Conservation (phyloP, 768 basidiomycete genomes). For the Mycena haematopus region DNA sequence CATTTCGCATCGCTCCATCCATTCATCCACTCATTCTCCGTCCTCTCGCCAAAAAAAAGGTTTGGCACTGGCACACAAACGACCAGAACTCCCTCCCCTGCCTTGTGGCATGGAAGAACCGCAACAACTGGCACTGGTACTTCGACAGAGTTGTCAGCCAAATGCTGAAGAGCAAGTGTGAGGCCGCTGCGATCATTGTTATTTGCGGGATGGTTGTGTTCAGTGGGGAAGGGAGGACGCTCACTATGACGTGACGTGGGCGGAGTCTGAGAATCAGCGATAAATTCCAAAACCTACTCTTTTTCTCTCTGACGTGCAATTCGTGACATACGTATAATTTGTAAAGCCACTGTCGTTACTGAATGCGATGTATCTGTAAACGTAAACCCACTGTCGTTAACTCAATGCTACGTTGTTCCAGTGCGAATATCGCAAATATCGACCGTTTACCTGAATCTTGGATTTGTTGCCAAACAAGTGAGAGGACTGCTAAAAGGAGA, state of each 20-base stretch:
- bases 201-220: neutral
- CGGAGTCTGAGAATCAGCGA: too few species aligned
- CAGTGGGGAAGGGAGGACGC: neutral
- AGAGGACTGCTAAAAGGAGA: too few species aligned
- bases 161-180: neutral
- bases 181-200: neutral
- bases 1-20: too few species aligned
- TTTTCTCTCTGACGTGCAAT: too few species aligned
- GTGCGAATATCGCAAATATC: neutral
- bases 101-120: conserved; percentile 1
- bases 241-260: neutral
- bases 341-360: too few species aligned
- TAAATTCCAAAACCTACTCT: neutral
- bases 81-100: neutral
- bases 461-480: too few species aligned
- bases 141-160: neutral
- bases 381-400: neutral
- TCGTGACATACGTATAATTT: too few species aligned
- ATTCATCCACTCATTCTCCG: too few species aligned
- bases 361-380: neutral
- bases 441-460: too few species aligned
- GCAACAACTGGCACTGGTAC: conserved; percentile 11
- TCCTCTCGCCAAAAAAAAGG: neutral
- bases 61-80: neutral
- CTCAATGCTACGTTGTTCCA: neutral